A percentile compares a stretch with the other conserved stretches of the same genome.
Evolutionary conservation across 1,284 basidiomycete species (phyloP).

Genomic region (Ganoderma lingzhi): DNA sequence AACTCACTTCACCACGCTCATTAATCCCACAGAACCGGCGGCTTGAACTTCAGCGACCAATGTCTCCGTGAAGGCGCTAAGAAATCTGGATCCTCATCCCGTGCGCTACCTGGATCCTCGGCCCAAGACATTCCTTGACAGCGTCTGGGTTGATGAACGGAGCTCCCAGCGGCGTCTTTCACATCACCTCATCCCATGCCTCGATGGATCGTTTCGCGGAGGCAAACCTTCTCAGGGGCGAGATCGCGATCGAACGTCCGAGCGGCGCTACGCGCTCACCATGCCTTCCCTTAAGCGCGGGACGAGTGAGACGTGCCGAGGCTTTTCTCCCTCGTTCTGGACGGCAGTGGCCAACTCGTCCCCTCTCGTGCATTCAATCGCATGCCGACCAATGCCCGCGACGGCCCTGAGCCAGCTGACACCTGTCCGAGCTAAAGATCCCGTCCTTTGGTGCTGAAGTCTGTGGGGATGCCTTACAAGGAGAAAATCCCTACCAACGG

Average conservation of each 20-base stretch:
- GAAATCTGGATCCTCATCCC: background rate
- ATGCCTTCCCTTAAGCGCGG: constrained; percentile 4
- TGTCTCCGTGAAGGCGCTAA: background rate
- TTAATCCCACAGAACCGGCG: background rate
- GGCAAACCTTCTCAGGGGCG: constrained; percentile 9
- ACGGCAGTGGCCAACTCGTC: background rate
- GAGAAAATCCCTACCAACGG: constrained; percentile 26
- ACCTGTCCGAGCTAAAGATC: constrained; percentile 18
- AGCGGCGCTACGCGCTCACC: constrained; percentile 6
- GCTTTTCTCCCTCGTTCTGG: constrained; percentile 5
- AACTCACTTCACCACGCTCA: background rate
- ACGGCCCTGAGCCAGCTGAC: constrained; percentile 26
- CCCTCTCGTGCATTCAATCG: background rate
- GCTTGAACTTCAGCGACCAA: background rate
- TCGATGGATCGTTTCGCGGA: background rate
- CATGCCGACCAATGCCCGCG: constrained; percentile 14
- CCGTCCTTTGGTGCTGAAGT: constrained; percentile 16
- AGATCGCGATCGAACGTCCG: constrained; percentile 14
- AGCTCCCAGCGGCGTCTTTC: constrained; percentile 4
- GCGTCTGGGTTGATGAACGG: background rate
- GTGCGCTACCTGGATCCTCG: background rate
- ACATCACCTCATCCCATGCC: constrained; percentile 5
- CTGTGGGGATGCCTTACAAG: constrained; percentile 25
- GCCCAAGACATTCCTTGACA: background rate
- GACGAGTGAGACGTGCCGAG: constrained; percentile 5